Base-by-base conservation (phyloP, 2,329 filamentous ascomycete species). In the Calonectria pauciramosa region DNA sequence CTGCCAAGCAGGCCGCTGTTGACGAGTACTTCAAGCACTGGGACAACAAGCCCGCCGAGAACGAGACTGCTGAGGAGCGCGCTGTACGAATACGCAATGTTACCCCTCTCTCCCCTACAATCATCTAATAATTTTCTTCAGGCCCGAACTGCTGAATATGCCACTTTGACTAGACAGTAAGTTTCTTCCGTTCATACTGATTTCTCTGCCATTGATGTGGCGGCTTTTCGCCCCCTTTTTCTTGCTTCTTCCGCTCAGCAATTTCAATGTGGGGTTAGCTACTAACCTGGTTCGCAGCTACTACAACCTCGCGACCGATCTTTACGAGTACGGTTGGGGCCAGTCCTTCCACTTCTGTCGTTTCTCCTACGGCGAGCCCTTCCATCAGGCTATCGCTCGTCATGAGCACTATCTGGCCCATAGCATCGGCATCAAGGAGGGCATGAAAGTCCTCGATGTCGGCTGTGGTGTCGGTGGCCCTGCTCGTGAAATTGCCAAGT, bases 331-430 rank as follows among this genome's bases (percentile, higher is more conserved):
- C 81, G 97, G 96, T 82, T 99, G 97, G 96, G 95, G 95, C 76
- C 93, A 96, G 82, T 96, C 94, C 65, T 99, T 99, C 91, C 96
- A 99, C 88, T 99, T 99, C 91, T 98, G 95, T 88, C 95, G 96
- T 77, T 98, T 96, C 87, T 94, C 95, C 70, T 89, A 93, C 80
- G 94, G 94, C 83, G 97, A 99, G 88, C 89, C 92, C 68, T 99
- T 99, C 89, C 89, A 92, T 86, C 95, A 97, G 87, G 96, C 96
- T 76, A 96, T 99, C 86, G 95, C 96, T 79, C 94, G 97, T 73
- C 97, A 99, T 84, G 97, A 99, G 89, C 97, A 99, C 90, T 99
- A 98, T 88, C 94, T 99, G 36, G 97, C 97, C 60, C 93, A 96
- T 86, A 92, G 92, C 85, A 98, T 98, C 85, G 93, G 93, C 78